Conservation (phyloP, 2,329 filamentous ascomycete species). For the Davidsoniella virescens region DNA sequence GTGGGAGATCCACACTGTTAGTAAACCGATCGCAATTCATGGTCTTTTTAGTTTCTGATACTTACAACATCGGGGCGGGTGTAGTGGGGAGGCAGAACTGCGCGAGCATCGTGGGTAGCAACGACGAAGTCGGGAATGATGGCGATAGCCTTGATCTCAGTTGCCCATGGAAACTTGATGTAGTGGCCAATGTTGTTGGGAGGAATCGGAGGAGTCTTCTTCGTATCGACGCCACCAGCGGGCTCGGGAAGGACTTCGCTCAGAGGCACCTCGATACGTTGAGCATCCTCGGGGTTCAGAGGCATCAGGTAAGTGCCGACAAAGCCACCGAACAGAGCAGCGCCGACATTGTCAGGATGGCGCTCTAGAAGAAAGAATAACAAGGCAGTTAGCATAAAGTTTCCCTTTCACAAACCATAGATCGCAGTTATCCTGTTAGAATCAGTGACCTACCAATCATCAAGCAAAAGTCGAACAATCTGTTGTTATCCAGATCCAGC, state of each 20-base stretch:
- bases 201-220: conserved; percentile 71
- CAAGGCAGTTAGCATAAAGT: neutral
- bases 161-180: conserved; percentile 86
- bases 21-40: neutral
- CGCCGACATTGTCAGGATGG: conserved; percentile 88
- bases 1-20: neutral
- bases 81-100: conserved; percentile 69
- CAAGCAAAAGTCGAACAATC: conserved; percentile 86
- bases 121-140: conserved; percentile 95
- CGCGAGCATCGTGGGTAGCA: conserved; percentile 77
- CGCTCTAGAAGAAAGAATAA: conserved; percentile 37
- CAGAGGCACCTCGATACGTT: conserved; percentile 81
- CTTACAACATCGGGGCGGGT: conserved; percentile 66
- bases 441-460: conserved; percentile 60
- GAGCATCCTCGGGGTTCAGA: conserved; percentile 72
- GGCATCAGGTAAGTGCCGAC: conserved; percentile 95
- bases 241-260: conserved; percentile 84
- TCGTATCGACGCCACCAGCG: conserved; percentile 81
- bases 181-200: conserved; percentile 87
- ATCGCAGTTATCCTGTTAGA: no score
- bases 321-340: conserved; percentile 88
- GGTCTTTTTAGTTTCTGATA: conserved; percentile 14
- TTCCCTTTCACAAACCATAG: neutral
- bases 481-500: conserved; percentile 57
- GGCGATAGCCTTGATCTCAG: conserved; percentile 89